phyloP scores from a whole-genome alignment of 139 green algal species.

The Cymbomonas tetramitiformis region DNA sequence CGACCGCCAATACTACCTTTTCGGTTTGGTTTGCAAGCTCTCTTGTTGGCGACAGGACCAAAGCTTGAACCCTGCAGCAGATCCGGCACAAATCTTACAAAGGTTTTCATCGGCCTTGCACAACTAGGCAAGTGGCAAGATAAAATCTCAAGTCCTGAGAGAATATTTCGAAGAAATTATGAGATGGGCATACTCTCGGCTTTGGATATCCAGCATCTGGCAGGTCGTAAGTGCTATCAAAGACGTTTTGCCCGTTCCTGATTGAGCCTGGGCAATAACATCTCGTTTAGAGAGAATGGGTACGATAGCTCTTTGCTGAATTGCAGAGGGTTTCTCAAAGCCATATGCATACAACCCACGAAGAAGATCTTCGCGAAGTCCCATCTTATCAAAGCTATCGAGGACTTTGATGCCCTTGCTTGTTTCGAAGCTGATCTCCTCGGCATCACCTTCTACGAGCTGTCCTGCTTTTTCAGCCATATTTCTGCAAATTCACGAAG shows the following conservation, averaged over 20 bases:
- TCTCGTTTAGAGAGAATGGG: slow-evolving; percentile 80
- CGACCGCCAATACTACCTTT: slow-evolving; percentile 75
- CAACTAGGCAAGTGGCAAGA: slow-evolving; percentile 10
- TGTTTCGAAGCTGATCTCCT: slow-evolving; percentile 50
- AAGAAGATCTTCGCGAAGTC: slow-evolving; percentile 78
- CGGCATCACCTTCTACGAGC: too few relatives aligned
- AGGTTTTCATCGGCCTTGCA: too few relatives aligned
- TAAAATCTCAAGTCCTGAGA: slow-evolving; percentile 11
- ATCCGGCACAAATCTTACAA: too few relatives aligned
- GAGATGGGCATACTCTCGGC: too few relatives aligned
- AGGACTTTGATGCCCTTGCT: slow-evolving; percentile 59
- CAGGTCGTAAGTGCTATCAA: slow-evolving; percentile 79
- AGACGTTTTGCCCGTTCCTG: slow-evolving; percentile 90
- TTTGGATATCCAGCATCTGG: slow-evolving; percentile 68
- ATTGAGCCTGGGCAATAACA: slow-evolving; percentile 95
- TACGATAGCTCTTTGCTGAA: slow-evolving; percentile 88
- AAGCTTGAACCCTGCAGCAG: slow-evolving; percentile 53
- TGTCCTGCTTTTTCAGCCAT: too few relatives aligned
- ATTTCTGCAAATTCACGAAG: too few relatives aligned
- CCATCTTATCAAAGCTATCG: slow-evolving; percentile 80
- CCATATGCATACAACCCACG: slow-evolving; percentile 85
- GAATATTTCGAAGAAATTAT: slow-evolving; percentile 20
- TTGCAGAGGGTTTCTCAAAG: slow-evolving; percentile 93
- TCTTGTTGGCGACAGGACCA: slow-evolving; percentile 89
- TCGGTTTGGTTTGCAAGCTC: slow-evolving; percentile 92